Conservation (phyloP, 169 alveolate genomes). For the Ichthyophthirius multifiliis region DNA sequence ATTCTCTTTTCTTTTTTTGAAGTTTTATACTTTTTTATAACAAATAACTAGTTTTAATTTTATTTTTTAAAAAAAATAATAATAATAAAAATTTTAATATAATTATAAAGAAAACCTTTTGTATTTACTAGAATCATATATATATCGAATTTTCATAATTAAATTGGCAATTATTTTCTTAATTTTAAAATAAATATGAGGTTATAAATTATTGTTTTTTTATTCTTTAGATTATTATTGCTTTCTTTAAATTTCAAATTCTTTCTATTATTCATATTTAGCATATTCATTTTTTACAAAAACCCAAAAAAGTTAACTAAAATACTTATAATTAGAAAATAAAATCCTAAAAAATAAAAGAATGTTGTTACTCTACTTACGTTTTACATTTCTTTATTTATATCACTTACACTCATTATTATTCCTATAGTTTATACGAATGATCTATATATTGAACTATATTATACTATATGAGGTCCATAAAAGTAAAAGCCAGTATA, state of each 20-base stretch:
- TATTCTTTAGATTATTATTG: background rate
- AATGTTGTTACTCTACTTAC: background rate
- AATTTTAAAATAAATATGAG: background rate
- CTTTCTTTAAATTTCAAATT: background rate
- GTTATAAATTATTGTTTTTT: background rate
- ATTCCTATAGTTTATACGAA: background rate
- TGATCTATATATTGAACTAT: background rate
- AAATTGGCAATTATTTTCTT: background rate
- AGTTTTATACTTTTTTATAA: background rate
- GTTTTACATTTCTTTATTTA: background rate
- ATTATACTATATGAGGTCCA: background rate
- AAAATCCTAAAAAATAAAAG: background rate
- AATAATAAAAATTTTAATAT: no score
- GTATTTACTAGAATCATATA: no score
- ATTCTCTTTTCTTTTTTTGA: background rate
- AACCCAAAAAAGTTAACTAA: constrained; percentile 2
- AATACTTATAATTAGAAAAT: background rate
- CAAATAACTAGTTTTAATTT: background rate
- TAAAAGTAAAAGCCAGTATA: background rate
- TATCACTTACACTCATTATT: background rate
- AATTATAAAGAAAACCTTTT: no score
- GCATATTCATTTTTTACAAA: background rate
- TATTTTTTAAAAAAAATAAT: no score
- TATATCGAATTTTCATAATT: background rate
- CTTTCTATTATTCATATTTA: background rate